Evolutionary conservation across 2,329 filamentous ascomycete genomes (phyloP).

Genomic region (Emergomyces pasteurianus): DNA sequence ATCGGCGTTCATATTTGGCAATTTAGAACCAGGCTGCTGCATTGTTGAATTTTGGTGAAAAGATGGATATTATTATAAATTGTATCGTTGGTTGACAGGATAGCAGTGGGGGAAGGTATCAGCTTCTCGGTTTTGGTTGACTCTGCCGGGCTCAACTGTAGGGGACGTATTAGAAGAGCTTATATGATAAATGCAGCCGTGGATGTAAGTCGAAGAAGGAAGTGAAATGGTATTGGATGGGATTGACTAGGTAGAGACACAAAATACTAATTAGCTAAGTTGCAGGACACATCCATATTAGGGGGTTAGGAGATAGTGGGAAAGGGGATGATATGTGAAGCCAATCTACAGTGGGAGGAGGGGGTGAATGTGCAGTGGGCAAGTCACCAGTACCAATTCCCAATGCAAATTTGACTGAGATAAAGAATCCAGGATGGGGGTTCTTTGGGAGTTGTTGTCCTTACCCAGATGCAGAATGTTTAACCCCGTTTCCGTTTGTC

Average conservation of each 20-base stretch:
- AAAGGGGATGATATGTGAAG: not conserved
- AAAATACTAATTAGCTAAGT: not conserved
- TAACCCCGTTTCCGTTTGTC: not conserved
- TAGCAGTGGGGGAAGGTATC: conserved; percentile 49
- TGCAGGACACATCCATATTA: not conserved
- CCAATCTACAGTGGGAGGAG: not conserved
- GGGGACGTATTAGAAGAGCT: not conserved
- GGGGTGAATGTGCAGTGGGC: not conserved
- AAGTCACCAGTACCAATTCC: not conserved
- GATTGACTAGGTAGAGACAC: not conserved
- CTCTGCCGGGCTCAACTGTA: conserved; percentile 3
- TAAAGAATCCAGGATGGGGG: not conserved
- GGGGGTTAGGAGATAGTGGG: not conserved
- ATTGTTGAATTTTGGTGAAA: conserved; percentile 46
- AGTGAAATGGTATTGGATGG: not conserved
- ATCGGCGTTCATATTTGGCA: conserved; percentile 50
- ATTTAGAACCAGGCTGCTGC: conserved; percentile 62
- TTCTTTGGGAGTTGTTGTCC: not conserved
- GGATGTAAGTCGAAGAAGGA: not conserved
- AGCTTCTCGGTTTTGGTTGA: not conserved
- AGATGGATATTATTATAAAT: conserved; percentile 75
- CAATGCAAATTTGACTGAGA: not conserved
- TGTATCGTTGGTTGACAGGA: conserved; percentile 67
- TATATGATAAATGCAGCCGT: not conserved
- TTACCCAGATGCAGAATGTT: not conserved